Base-by-base conservation (phyloP, 2,329 filamentous ascomycete species). In the Aspergillus tanneri region DNA sequence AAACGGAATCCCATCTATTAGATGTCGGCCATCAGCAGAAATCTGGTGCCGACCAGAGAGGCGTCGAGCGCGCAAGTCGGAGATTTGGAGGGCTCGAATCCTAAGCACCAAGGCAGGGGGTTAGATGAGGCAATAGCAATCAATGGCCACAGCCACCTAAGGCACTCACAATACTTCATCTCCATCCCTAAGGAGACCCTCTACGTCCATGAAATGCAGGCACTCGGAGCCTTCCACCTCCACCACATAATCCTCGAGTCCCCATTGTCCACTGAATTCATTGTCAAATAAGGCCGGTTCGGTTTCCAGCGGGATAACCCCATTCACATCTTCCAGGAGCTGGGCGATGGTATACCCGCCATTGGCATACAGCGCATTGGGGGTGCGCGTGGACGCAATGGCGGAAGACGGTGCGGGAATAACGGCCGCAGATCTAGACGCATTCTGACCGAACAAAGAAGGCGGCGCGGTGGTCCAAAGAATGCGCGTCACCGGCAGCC, bases 161-260 rank as follows among this genome's bases (percentile, higher is more conserved):
- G 40, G 14, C 19, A 77, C 85, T 60, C 73, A 90, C 87, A 87
- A 76, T 47, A 96, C 81, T 67, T 91, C 83, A 61, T 96, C 91
- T 46, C 93, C 90, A 43, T 92, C 85, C 57, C 88, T 86, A 49
- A 96, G 74, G 8, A 93, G 75, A 36, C 79, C 78, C 11, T 77
- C 75, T 5, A 95, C 79, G 16, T 80, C 77, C 65, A 89, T 86
- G 61, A 89, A 97, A 71, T 96, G 92, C 47, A 96, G 72, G 60
- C 89, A 93, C 70, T 97, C 92, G 57, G 88, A 96, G 37, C 81
- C 83, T n/a, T 78, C 79, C 3, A 96, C 77, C 68, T 95, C 88
- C 23, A 96, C 88, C 7, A 81, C 81, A 68, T 97, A 97, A 65
- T 96, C 89, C 62, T 96, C 91, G 3, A 96, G 72, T 0, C 89